Conservation (phyloP, 2,329 filamentous ascomycete genomes). For the Sclerotinia sclerotiorum region DNA sequence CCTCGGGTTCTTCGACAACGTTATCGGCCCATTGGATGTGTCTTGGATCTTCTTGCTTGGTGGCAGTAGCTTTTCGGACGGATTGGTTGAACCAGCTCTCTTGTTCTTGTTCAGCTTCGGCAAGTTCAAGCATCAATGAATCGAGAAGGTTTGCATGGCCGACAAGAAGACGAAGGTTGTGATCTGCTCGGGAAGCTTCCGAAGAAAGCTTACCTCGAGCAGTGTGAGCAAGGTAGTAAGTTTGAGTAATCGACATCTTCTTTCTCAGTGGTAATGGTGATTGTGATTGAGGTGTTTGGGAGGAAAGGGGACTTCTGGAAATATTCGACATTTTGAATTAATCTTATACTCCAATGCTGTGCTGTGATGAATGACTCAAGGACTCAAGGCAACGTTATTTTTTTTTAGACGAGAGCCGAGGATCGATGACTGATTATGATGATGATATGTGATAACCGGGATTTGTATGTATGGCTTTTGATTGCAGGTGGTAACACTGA, state of each 20-base stretch:
- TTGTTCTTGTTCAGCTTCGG: conserved; percentile 92
- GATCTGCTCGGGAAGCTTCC: conserved; percentile 86
- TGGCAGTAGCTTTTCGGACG: conserved; percentile 73
- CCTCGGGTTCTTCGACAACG: conserved; percentile 69
- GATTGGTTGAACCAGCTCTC: conserved; percentile 98
- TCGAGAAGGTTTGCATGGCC: conserved; percentile 98
- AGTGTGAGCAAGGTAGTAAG: conserved; percentile 97
- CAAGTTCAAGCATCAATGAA: conserved; percentile 85
- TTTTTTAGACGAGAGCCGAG: conserved; percentile 33
- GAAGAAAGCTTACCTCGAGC: conserved; percentile 92
- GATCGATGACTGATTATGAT: conserved; percentile 28
- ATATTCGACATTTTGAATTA: conserved; percentile 36
- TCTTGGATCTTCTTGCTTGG: conserved; percentile 55
- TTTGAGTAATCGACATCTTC: conserved; percentile 97
- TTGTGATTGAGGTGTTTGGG: conserved; percentile 23
- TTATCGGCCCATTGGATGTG: conserved; percentile 87
- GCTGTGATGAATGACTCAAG: conserved; percentile 35
- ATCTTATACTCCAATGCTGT: conserved; percentile 24
- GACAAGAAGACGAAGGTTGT: conserved; percentile 92
- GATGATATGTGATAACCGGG: conserved; percentile 21
- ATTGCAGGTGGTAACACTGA: neutral
- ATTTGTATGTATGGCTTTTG: conserved; percentile 1
- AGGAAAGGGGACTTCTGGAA: conserved; percentile 32
- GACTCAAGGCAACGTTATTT: conserved; percentile 33
- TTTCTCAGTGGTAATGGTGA: conserved; percentile 54